A percentile compares a stretch with the other conserved stretches of the same genome.
These are phyloP conservation scores for Pseudogymnoascus sp. DNA, from an alignment of 2,329 filamentous ascomycete genomes.

Conservation along the genomic window DNA sequence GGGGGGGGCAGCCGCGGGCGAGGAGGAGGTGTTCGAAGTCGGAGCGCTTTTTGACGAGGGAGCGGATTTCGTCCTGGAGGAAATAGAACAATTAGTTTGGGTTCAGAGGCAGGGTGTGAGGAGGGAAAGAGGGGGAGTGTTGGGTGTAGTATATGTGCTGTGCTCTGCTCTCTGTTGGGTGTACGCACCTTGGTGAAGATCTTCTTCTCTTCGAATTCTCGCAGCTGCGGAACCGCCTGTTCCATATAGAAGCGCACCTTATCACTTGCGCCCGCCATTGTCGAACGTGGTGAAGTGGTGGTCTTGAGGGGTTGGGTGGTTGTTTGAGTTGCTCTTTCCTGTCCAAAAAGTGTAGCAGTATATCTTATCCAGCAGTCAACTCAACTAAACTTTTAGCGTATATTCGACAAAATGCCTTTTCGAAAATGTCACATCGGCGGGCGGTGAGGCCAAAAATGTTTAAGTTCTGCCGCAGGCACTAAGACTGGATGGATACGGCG, in stretches of 20 bases:
- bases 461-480: constrained; percentile 16
- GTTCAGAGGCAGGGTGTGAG: not conserved
- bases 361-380: constrained; percentile 13
- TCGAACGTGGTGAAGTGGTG: not conserved
- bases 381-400: not conserved
- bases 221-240: constrained; percentile 82
- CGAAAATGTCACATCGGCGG: constrained; percentile 12
- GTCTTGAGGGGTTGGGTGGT: constrained; percentile 11
- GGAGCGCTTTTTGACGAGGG: constrained; percentile 81
- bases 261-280: constrained; percentile 77
- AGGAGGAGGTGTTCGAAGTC: constrained; percentile 90
- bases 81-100: not conserved
- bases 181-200: constrained; percentile 68
- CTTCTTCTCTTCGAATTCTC: constrained; percentile 84
- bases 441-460: constrained; percentile 11
- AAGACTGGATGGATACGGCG: not conserved
- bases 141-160: not conserved
- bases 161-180: not conserved
- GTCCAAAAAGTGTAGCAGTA: not conserved
- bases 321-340: not conserved
- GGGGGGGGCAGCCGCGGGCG: constrained; percentile 64
- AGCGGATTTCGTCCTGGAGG: constrained; percentile 72
- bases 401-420: not conserved
- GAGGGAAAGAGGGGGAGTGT: not conserved
- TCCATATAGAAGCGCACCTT: constrained; percentile 95